phyloP scores from a whole-genome alignment of 1,139 yeast species.

The Kodamaea alishanica region DNA sequence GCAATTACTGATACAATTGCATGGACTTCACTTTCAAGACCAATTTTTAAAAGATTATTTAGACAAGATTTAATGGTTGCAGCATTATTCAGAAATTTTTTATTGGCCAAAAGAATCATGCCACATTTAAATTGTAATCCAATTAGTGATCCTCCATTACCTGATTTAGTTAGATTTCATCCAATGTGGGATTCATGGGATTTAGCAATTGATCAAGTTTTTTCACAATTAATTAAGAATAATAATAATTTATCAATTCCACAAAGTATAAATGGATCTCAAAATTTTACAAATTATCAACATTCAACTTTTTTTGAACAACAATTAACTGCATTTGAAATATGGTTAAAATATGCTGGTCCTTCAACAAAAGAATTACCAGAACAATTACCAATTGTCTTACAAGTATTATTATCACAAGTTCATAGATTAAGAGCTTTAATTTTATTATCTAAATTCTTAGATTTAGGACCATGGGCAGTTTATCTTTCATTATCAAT shows the following conservation, averaged over 20 bases:
- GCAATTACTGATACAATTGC: slow-evolving; percentile 98
- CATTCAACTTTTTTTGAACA: slow-evolving; percentile 94
- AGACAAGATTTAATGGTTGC: slow-evolving; percentile 97
- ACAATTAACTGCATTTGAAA: slow-evolving; percentile 91
- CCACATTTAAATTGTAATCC: slow-evolving; percentile 93
- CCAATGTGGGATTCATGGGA: slow-evolving; percentile 99
- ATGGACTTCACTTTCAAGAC: slow-evolving; percentile 89
- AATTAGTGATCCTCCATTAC: slow-evolving; percentile 88
- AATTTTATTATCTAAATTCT: slow-evolving; percentile 74
- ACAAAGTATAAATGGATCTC: slow-evolving; percentile 7
- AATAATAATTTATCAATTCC: slow-evolving; percentile 16
- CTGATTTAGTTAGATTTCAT: slow-evolving; percentile 75
- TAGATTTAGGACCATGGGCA: slow-evolving; percentile 97
- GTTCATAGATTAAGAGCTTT: slow-evolving; percentile 90
- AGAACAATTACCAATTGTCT: slow-evolving; percentile 88
- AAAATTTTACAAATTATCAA: slow-evolving; percentile 51
- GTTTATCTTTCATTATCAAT: slow-evolving; percentile 88
- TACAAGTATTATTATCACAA: slow-evolving; percentile 89
- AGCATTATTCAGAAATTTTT: slow-evolving; percentile 86
- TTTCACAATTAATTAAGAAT: slow-evolving; percentile 59
- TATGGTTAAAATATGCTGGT: slow-evolving; percentile 87
- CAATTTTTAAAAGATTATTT: slow-evolving; percentile 82
- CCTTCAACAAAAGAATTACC: slow-evolving; percentile 85
- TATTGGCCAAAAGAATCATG: slow-evolving; percentile 91
- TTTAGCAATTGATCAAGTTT: slow-evolving; percentile 89